Evolutionary conservation across 768 basidiomycete species (phyloP).

Genomic region (Termitomyces sp.): DNA sequence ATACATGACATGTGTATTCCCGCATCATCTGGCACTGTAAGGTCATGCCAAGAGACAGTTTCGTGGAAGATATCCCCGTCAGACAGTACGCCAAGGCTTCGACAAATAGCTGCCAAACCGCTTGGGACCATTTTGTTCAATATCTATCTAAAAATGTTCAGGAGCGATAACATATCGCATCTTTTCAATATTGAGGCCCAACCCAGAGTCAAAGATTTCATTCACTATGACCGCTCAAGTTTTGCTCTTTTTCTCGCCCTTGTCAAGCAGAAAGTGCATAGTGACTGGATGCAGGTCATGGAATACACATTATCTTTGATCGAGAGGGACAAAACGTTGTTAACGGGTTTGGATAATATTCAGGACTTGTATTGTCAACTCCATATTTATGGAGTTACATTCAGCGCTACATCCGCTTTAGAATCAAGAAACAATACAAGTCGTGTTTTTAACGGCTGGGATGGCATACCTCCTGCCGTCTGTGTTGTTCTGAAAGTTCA

Average conservation of each 20-base stretch:
- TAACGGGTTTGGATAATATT: slow-evolving; percentile 24
- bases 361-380: slow-evolving; percentile 44
- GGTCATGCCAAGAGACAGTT: not conserved
- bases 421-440: not conserved
- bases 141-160: slow-evolving; percentile 40
- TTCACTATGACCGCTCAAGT: slow-evolving; percentile 43
- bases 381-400: slow-evolving; percentile 33
- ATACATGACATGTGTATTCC: slow-evolving; percentile 28
- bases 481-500: slow-evolving; percentile 30
- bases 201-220: not conserved
- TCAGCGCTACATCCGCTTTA: slow-evolving; percentile 11
- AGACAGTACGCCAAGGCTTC: not conserved
- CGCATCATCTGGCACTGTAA: not conserved
- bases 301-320: slow-evolving; percentile 22
- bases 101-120: slow-evolving; percentile 14
- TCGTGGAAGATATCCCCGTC: slow-evolving; percentile 2
- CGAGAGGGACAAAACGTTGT: slow-evolving; percentile 14
- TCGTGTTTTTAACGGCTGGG: slow-evolving; percentile 23
- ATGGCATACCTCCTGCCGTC: slow-evolving; percentile 24
- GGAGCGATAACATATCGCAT: slow-evolving; percentile 26
- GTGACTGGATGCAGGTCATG: slow-evolving; percentile 40
- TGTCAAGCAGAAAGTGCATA: slow-evolving; percentile 27
- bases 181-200: not conserved
- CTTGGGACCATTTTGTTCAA: slow-evolving; percentile 32
- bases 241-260: slow-evolving; percentile 40